Conservation (phyloP, 108 stramenopile species). For the Nitzschia inconspicua region DNA sequence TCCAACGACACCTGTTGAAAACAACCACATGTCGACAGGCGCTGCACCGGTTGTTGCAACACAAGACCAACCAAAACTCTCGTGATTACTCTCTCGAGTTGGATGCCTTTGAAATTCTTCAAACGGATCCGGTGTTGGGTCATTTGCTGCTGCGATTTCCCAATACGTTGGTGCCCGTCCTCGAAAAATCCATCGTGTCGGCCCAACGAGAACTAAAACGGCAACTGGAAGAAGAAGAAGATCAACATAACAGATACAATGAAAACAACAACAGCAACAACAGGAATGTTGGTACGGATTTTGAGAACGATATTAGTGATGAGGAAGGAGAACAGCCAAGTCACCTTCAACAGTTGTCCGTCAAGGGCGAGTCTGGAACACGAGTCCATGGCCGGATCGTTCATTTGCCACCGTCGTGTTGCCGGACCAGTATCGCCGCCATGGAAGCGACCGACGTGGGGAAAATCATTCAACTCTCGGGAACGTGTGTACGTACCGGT, state of each 20-base stretch:
- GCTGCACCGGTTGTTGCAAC: slow-evolving; percentile 19
- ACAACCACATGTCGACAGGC: slow-evolving; percentile 14
- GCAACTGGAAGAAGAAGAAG: slow-evolving; percentile 5
- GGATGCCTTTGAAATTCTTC: slow-evolving; percentile 64
- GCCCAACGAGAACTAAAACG: slow-evolving; percentile 20
- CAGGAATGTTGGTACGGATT: no score
- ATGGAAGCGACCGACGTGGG: slow-evolving; percentile 81
- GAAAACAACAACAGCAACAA: slow-evolving; percentile 5
- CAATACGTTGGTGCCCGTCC: slow-evolving; percentile 60
- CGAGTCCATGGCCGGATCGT: slow-evolving; percentile 88
- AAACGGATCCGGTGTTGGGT: slow-evolving; percentile 68
- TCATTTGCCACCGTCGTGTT: slow-evolving; percentile 83
- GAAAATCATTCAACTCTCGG: slow-evolving; percentile 87
- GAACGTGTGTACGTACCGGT: slow-evolving; percentile 90
- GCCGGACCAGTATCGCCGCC: slow-evolving; percentile 72
- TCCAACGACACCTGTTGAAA: slow-evolving; percentile 29
- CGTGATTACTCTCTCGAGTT: slow-evolving; percentile 49
- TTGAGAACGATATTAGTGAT: neutral
- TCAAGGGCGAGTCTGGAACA: slow-evolving; percentile 26
- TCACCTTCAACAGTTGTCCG: slow-evolving; percentile 8
- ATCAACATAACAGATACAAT: neutral
- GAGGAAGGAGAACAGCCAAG: slow-evolving; percentile 5
- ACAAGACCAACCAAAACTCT: slow-evolving; percentile 19
- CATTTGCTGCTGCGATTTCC: slow-evolving; percentile 74
- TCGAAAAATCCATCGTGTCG: slow-evolving; percentile 72